These are phyloP conservation scores for Pythium scleroteichum DNA, from an alignment of 352 stramenopile genomes.

Conservation along the genomic window DNA sequence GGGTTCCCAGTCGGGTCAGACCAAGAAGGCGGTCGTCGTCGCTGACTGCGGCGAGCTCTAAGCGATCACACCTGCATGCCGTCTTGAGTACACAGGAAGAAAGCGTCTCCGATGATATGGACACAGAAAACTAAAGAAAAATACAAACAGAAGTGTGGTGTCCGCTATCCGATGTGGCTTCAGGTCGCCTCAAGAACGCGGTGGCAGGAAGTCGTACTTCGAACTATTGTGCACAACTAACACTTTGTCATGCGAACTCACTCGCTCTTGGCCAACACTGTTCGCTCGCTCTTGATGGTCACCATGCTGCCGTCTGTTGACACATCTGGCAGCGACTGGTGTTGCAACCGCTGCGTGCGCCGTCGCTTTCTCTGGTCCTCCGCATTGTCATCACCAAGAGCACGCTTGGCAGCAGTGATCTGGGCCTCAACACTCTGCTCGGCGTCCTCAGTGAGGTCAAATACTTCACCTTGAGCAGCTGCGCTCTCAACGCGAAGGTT, in stretches of 20 bases:
- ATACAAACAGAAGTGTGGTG: background rate
- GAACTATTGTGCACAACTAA: too few relatives aligned
- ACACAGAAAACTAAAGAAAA: background rate
- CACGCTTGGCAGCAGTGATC: slow-evolving; percentile 23
- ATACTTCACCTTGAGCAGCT: slow-evolving; percentile 51
- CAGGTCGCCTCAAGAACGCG: background rate
- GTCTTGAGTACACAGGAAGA: background rate
- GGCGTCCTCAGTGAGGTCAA: slow-evolving; percentile 69
- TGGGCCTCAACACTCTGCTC: slow-evolving; percentile 29
- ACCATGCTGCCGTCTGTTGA: too few relatives aligned
- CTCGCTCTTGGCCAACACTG: slow-evolving; percentile 16
- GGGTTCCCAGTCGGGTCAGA: slow-evolving; percentile 92
- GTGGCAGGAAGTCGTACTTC: too few relatives aligned
- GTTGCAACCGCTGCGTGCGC: slow-evolving; percentile 5
- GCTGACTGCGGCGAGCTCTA: slow-evolving; percentile 95
- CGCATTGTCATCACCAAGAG: slow-evolving; percentile 2
- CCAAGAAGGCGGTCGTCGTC: slow-evolving; percentile 90
- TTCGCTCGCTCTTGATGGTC: slow-evolving; percentile 12
- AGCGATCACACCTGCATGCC: slow-evolving; percentile 9
- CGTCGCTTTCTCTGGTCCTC: slow-evolving; percentile 19
- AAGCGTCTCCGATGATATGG: background rate
- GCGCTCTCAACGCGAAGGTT: slow-evolving; percentile 55
- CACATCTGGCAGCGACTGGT: background rate
- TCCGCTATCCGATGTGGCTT: background rate
- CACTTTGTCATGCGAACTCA: slow-evolving; percentile 10